Evolutionary conservation across 2,329 filamentous ascomycete species (phyloP), one percentile per base, ranked within the genome.

Genomic region (Trichoderma simmonsii): DNA sequence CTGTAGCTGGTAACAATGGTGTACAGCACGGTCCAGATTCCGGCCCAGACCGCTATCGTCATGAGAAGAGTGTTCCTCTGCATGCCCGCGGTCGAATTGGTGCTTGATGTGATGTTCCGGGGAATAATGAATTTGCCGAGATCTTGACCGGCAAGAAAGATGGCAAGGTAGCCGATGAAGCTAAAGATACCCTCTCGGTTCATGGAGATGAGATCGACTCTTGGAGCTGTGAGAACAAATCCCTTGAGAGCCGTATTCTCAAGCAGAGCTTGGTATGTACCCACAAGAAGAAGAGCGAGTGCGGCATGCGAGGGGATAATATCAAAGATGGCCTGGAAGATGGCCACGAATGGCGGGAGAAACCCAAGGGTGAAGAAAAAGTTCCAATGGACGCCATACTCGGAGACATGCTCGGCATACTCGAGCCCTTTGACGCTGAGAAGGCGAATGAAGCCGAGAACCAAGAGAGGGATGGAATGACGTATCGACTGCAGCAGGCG

Each of bases 331-430:
- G 92, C 88, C 79, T 97, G 93, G 73, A 95, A 93, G 0, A 96
- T 80, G 32, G 95, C 94, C 67, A 97, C 90, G 77, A 97, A 97
- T 0, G 95, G 95, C 0, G 95, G 94, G 28, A 99, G 84, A 62
- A 98, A 88, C 6, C 91, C 95, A 11, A 99, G 86, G 0, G 96
- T 99, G 83, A 98, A 98, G 86, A 99, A 99, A 82, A 99, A 99
- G 81, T 99, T 99, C 96, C 96, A 99, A 81, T 99, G 96, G 11
- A 99, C 93, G 57, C 96, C 96, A 79, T 99, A 99, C 80, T 99
- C 96, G 15, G 93, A 94, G 72, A 98, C 94, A 83, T 99, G 96
- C 81, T 99, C 96, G 3, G 95, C 95, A 79, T 99, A 99, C 79
- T 98, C 94, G 34, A 98, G 85, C 7, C 93, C 93, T 83, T 99